Conservation (phyloP, 2,329 filamentous ascomycete species). For the Parafenestella ontariensis region DNA sequence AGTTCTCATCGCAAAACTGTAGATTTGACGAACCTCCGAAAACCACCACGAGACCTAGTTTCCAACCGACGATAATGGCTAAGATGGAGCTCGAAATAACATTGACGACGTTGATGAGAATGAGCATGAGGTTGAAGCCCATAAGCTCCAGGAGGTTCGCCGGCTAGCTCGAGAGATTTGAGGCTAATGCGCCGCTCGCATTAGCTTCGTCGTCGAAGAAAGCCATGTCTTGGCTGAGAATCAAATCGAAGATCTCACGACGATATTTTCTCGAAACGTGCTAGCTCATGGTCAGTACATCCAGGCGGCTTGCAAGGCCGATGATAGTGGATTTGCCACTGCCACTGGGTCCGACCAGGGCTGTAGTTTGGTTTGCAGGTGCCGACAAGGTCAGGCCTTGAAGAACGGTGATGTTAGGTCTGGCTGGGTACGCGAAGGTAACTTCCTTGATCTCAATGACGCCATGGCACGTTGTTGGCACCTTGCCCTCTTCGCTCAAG, state of each 20-base stretch:
- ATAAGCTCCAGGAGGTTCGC: conserved; percentile 88
- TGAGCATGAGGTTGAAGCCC: conserved; percentile 84
- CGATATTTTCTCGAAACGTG: conserved; percentile 43
- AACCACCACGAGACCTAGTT: conserved; percentile 80
- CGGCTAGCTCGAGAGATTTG: conserved; percentile 70
- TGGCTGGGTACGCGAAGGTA: conserved; percentile 91
- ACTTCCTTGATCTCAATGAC: conserved; percentile 79
- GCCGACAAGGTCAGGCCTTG: conserved; percentile 78
- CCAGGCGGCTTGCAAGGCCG: conserved; percentile 61
- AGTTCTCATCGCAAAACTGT: not conserved
- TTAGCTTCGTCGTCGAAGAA: conserved; percentile 94
- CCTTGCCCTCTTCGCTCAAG: conserved; percentile 29
- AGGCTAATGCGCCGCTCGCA: conserved; percentile 83
- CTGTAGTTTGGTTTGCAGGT: conserved; percentile 89
- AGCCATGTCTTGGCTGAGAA: conserved; percentile 89
- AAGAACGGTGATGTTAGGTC: conserved; percentile 89
- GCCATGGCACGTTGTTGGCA: conserved; percentile 31
- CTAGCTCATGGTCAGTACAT: conserved; percentile 3
- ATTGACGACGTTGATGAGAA: conserved; percentile 81
- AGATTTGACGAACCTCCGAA: conserved; percentile 66
- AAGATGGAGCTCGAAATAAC: conserved; percentile 75
- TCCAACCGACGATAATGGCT: conserved; percentile 82
- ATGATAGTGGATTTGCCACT: conserved; percentile 95
- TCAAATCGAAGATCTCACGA: conserved; percentile 75
- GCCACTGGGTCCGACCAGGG: conserved; percentile 90